These are phyloP conservation scores for Cubamyces lactineus DNA, from an alignment of 768 basidiomycete species.

Conservation along the genomic window DNA sequence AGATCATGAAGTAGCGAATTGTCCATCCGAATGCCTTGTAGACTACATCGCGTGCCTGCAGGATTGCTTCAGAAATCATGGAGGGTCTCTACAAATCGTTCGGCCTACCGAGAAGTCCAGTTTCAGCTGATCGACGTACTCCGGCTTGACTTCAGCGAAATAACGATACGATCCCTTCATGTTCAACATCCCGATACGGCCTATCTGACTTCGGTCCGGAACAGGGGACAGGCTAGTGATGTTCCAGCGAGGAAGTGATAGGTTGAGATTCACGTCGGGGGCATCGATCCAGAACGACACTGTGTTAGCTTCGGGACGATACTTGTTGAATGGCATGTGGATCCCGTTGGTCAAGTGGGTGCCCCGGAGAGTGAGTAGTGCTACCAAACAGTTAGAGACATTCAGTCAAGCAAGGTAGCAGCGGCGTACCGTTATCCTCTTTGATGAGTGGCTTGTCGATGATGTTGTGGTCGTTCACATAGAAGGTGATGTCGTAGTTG, in stretches of 20 bases:
- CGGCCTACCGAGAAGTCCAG: conserved; percentile 62
- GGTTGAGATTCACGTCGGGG: conserved; percentile 56
- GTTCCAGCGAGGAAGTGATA: conserved; percentile 89
- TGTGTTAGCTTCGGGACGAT: conserved; percentile 67
- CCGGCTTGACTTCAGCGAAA: conserved; percentile 64
- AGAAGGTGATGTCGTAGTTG: conserved; percentile 78
- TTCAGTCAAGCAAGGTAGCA: neutral
- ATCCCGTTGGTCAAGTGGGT: conserved; percentile 51
- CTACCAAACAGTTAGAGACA: conserved; percentile 42
- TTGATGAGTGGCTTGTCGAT: conserved; percentile 82
- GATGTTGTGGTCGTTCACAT: conserved; percentile 96
- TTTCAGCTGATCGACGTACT: conserved; percentile 78
- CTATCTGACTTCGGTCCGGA: conserved; percentile 61
- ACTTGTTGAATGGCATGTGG: conserved; percentile 70
- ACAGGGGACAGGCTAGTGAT: conserved; percentile 73
- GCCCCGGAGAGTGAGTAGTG: conserved; percentile 72
- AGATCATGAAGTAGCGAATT: conserved; percentile 82
- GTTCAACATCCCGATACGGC: conserved; percentile 56
- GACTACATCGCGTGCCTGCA: conserved; percentile 53
- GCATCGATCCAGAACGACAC: conserved; percentile 67
- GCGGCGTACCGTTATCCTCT: conserved; percentile 79
- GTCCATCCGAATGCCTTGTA: conserved; percentile 87
- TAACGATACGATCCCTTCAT: conserved; percentile 77
- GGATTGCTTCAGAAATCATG: conserved; percentile 2
- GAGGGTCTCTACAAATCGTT: too few species aligned